Conservation (phyloP, 371 early-diverging fungal species). For the Zopfochytrium polystomum region DNA sequence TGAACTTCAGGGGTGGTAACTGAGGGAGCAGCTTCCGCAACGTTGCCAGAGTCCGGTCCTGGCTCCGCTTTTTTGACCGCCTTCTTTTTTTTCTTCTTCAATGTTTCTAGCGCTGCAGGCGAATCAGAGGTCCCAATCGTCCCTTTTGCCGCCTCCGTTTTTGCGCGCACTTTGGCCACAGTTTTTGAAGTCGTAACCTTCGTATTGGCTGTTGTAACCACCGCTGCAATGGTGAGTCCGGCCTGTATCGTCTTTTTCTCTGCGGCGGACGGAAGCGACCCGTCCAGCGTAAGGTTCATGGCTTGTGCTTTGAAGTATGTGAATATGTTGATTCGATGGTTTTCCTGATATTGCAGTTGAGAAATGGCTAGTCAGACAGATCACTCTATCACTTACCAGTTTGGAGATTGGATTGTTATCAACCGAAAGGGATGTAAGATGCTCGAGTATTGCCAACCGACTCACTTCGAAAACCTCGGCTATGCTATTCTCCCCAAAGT, state of each 20-base stretch:
- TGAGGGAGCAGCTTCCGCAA: no score
- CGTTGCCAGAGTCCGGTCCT: no score
- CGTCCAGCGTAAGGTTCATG: constrained; percentile 31
- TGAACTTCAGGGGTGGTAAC: no score
- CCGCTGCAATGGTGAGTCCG: constrained; percentile 22
- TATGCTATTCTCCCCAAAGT: constrained; percentile 37
- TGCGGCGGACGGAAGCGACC: constrained; percentile 24
- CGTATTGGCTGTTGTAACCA: constrained; percentile 3
- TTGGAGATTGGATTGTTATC: constrained; percentile 34
- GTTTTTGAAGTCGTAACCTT: no score
- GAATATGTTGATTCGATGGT: constrained; percentile 35
- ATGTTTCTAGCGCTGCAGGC: no score
- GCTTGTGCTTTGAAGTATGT: constrained; percentile 39
- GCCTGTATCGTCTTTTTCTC: constrained; percentile 34
- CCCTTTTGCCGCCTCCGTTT: no score
- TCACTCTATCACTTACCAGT: constrained; percentile 15
- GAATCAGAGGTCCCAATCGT: no score
- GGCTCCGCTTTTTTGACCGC: no score
- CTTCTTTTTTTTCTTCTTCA: no score
- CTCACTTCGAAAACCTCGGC: constrained; percentile 38
- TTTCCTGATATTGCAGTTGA: constrained; percentile 16
- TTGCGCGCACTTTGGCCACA: no score
- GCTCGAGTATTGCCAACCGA: constrained; percentile 22
- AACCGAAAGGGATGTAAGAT: constrained; percentile 28
- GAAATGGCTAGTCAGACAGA: background rate